phyloP scores from a whole-genome alignment of 2,329 filamentous ascomycete genomes.

The Penicillium sp. region DNA sequence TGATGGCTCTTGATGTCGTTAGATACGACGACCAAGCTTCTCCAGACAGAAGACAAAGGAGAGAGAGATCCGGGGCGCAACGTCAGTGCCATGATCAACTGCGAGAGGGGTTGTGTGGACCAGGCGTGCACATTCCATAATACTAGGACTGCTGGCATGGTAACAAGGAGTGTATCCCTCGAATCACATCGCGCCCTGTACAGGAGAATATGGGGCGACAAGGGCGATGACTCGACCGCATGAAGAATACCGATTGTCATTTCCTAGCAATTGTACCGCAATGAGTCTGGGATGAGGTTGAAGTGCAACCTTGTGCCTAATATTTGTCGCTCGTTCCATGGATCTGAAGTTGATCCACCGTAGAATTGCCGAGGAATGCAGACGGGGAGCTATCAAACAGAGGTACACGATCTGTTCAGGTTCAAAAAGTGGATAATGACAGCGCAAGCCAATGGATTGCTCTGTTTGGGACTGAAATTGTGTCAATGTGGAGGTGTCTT shows the following conservation, averaged over 20 bases:
- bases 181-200: constrained; percentile 12
- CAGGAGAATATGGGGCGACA: constrained; percentile 1
- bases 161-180: constrained; percentile 21
- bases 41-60: neutral
- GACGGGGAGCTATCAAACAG: constrained; percentile 13
- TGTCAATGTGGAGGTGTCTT: neutral
- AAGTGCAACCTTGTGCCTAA: constrained; percentile 13
- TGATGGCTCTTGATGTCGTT: neutral
- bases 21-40: neutral
- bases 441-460: neutral
- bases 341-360: constrained; percentile 11
- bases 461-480: neutral
- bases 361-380: constrained; percentile 16
- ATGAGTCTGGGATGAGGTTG: neutral
- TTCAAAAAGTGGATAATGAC: neutral
- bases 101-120: constrained; percentile 9
- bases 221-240: constrained; percentile 5
- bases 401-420: constrained; percentile 5
- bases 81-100: neutral
- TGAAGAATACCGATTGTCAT: constrained; percentile 1
- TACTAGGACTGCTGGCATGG: constrained; percentile 22
- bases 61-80: neutral
- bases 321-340: constrained; percentile 15
- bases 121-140: constrained; percentile 19
- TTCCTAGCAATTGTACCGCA: neutral